These are phyloP conservation scores for Arthrobotrys sphaeroides DNA, from an alignment of 2,329 filamentous ascomycete genomes.

Conservation along the genomic window DNA sequence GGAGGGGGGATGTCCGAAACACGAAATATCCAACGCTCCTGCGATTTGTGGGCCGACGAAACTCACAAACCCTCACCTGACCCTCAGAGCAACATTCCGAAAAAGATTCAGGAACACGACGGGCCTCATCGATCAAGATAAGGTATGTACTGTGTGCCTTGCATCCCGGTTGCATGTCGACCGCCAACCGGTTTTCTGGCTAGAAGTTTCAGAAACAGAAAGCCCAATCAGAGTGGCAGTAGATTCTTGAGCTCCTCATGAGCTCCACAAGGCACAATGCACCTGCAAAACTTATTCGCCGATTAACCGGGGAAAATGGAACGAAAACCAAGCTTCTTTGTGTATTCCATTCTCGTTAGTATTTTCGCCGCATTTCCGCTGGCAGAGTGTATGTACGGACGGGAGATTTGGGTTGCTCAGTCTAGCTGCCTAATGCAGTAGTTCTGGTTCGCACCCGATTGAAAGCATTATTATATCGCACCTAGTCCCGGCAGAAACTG, in stretches of 20 bases:
- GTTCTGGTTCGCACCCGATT: conserved; percentile 19
- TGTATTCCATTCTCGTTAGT: conserved; percentile 20
- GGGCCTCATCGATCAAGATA: conserved; percentile 29
- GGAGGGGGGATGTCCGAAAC: background rate
- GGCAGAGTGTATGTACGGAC: background rate
- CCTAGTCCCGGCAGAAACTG: background rate
- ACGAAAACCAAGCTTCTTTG: conserved; percentile 31
- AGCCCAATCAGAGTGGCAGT: conserved; percentile 20
- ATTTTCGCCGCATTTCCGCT: conserved; percentile 12
- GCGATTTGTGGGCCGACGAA: background rate
- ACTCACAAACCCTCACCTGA: conserved; percentile 18
- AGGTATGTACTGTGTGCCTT: conserved; percentile 35
- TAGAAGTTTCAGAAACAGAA: background rate
- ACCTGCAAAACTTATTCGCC: conserved; percentile 18
- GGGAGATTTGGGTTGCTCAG: conserved; percentile 17
- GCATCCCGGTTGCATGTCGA: conserved; percentile 1
- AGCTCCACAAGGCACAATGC: conserved; percentile 30
- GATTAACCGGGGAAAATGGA: conserved; percentile 21
- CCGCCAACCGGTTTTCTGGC: background rate
- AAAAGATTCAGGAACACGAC: conserved; percentile 10
- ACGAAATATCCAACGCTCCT: conserved; percentile 9
- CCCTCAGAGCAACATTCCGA: conserved; percentile 5
- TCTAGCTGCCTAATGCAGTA: conserved; percentile 44
- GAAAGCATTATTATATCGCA: conserved; percentile 27
- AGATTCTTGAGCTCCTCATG: conserved; percentile 1